Evolutionary conservation across 2,329 filamentous ascomycete genomes (phyloP), one percentile per base, ranked within the genome.

Genomic region (Torrubiella hemipterigena): DNA sequence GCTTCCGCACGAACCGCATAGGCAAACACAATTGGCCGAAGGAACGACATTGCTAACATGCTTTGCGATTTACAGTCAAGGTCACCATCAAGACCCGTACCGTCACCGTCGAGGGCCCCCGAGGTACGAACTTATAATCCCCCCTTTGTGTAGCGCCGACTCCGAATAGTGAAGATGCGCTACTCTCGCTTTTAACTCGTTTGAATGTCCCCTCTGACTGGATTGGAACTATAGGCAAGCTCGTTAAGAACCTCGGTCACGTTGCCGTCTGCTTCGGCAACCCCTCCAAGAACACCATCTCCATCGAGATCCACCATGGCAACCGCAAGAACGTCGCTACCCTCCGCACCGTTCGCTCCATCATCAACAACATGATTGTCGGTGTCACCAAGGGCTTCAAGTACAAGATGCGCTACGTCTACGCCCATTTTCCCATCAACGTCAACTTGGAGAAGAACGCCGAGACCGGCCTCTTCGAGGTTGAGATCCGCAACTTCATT

Each of bases 401-500:
- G 74, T 98, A 98, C 82, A 98, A 98, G 84, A 96, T 98, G 89
- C 85, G 93, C 58, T 98, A 98, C 73, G 91, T 98, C 67, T 98
- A 98, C 66, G 91, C 91, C 63, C 91, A 98, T 81, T 98, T 98
- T 63, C 91, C 91, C 68, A 98, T 98, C 85, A 98, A 98, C 77
- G 89, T 98, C 72, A 96, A 95, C 76, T 67, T 98, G 50, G 86
- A 94, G 55, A 87, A 95, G 81, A 89, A 89, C 77, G 62, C 65
- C 57, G 91, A 96, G 71, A 91, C 84, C 43, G 87, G 79, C 50
- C 67, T 79, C 52, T 81, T 58, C 60, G 82, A 93, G 67, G 83
- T 98, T 58, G 91, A 98, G 80, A 96, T 98, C 73, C 81, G 91
- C 65, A 95, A 95, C 79, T 95, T 95, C 72, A 78, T 95, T 58